Evolutionary conservation across 106 monocot species (phyloP).

Genomic region (Triglochin maritima): DNA sequence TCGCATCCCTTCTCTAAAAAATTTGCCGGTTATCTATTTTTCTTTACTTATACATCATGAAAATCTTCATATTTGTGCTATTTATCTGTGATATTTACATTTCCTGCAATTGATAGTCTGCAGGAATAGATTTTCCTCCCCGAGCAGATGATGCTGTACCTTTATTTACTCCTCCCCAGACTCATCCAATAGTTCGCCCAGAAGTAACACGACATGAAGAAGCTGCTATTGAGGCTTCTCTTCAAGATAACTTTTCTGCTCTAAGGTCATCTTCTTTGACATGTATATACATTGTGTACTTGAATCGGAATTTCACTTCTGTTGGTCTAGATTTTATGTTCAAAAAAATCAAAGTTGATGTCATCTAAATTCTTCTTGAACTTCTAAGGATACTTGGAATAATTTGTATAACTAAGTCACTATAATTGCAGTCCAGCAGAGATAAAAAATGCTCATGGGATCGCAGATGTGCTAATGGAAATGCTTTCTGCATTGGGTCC

Average conservation of each 20-base stretch:
- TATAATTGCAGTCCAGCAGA: constrained; percentile 30
- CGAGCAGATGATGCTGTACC: constrained; percentile 59
- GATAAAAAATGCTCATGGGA: constrained; percentile 56
- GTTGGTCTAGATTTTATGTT: too few species aligned
- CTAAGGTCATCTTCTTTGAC: constrained; percentile 35
- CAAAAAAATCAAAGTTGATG: too few species aligned
- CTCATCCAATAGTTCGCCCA: constrained; percentile 40
- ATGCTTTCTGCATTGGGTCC: constrained; percentile 58
- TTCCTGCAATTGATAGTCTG: constrained; percentile 31
- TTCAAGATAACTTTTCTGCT: constrained; percentile 60
- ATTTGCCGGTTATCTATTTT: too few species aligned
- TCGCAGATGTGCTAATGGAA: constrained; percentile 50
- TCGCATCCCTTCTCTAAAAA: too few species aligned
- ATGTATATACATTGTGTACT: constrained; percentile 2
- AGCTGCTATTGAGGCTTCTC: constrained; percentile 74
- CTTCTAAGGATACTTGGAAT: too few species aligned
- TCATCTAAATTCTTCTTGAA: too few species aligned
- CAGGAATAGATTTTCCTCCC: constrained; percentile 92
- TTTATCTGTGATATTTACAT: background rate
- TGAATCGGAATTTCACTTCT: too few species aligned
- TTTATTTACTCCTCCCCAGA: constrained; percentile 85
- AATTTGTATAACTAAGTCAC: background rate
- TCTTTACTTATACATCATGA: too few species aligned
- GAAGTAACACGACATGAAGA: constrained; percentile 39
- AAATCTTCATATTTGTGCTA: too few species aligned